Evolutionary conservation across 208 protist species (phyloP).

Genomic region (Crithidia bombi): DNA sequence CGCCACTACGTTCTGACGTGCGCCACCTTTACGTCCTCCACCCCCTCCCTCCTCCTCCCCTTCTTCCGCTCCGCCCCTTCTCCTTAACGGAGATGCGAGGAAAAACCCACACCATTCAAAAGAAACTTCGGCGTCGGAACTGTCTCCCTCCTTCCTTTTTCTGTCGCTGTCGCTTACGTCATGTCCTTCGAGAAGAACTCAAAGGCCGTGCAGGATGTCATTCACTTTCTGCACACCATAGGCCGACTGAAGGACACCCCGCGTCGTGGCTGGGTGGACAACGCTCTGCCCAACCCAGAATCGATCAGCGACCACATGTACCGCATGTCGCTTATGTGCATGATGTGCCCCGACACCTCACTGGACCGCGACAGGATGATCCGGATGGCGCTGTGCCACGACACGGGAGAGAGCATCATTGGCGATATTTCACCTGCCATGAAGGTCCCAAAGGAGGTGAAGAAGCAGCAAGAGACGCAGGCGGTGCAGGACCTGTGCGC

Average conservation of each 20-base stretch:
- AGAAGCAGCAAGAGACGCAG: constrained; percentile 64
- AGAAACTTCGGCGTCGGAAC: too few relatives aligned
- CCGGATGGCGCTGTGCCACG: constrained; percentile 91
- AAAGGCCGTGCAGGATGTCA: constrained; percentile 41
- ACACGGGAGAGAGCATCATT: constrained; percentile 87
- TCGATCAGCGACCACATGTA: constrained; percentile 94
- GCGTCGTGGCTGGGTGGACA: constrained; percentile 91
- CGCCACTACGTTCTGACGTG: too few relatives aligned
- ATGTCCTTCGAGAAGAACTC: constrained; percentile 31
- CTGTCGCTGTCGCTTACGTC: constrained; percentile 14
- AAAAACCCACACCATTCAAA: not conserved
- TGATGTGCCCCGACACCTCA: constrained; percentile 86
- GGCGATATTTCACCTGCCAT: constrained; percentile 89
- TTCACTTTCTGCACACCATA: constrained; percentile 78
- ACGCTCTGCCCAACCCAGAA: constrained; percentile 70
- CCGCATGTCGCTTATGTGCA: constrained; percentile 89
- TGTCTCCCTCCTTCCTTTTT: too few relatives aligned
- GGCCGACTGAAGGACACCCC: constrained; percentile 83
- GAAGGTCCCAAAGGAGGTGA: constrained; percentile 84
- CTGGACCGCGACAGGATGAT: constrained; percentile 81
- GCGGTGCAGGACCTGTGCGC: constrained; percentile 61
- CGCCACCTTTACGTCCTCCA: too few relatives aligned
- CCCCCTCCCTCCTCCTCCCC: too few relatives aligned
- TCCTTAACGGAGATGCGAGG: too few relatives aligned
- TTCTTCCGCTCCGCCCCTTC: too few relatives aligned